Evolutionary conservation across 257 asterid genomes (phyloP).

Genomic region (Coffea eugenioides): DNA sequence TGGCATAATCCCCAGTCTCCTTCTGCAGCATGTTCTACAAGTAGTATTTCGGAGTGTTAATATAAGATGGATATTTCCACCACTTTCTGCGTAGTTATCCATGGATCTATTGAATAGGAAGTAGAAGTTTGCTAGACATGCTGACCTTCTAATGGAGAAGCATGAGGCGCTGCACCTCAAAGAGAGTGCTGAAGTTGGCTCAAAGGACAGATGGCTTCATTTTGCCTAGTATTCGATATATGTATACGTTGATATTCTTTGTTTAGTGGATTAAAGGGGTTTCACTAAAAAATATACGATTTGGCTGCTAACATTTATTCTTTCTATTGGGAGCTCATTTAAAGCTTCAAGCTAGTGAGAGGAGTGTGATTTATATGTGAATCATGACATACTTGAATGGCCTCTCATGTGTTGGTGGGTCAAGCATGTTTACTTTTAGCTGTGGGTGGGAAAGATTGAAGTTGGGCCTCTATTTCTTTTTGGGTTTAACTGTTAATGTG

Average conservation of each 20-base stretch:
- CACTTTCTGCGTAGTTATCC: too few species aligned
- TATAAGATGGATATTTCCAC: too few species aligned
- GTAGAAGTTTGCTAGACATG: neutral
- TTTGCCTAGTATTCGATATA: neutral
- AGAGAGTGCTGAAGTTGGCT: neutral
- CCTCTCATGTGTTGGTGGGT: neutral
- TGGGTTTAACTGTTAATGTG: neutral
- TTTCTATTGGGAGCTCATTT: neutral
- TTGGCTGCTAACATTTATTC: neutral
- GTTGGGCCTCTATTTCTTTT: neutral
- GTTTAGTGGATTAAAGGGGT: too few species aligned
- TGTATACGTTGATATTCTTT: too few species aligned
- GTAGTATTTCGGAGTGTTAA: too few species aligned
- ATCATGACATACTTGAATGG: neutral
- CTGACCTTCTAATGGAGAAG: neutral
- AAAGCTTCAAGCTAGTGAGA: conserved; percentile 2
- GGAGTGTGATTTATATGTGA: neutral
- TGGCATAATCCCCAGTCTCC: too few species aligned
- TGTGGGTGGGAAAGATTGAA: neutral
- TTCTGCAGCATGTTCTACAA: neutral
- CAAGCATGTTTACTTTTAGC: neutral
- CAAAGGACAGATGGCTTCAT: neutral
- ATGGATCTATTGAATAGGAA: too few species aligned
- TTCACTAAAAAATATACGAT: too few species aligned
- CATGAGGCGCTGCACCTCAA: neutral